Percentiles rank a stretch among this genome's conserved stretches.
These are phyloP conservation scores for Hypholoma sublateritium DNA, from an alignment of 768 basidiomycete genomes.

Conservation along the genomic window DNA sequence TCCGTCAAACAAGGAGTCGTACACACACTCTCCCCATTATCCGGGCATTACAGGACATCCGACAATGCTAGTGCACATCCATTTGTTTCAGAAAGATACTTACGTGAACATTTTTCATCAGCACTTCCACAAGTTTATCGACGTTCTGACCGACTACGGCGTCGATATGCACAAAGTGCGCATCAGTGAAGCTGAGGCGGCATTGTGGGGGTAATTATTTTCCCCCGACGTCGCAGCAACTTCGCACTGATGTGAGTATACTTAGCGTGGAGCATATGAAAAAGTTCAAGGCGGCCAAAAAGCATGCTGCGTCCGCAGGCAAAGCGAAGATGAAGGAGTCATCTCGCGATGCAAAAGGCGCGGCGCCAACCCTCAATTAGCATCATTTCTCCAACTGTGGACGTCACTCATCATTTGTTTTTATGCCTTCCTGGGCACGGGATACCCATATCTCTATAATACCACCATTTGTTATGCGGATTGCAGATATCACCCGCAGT, in stretches of 20 bases:
- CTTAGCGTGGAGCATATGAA: constrained; percentile 46
- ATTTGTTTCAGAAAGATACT: background rate
- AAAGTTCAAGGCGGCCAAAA: constrained; percentile 43
- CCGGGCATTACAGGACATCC: constrained; percentile 68
- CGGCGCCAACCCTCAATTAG: background rate
- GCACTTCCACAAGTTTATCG: constrained; percentile 62
- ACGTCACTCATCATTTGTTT: background rate
- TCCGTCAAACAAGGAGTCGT: constrained; percentile 62
- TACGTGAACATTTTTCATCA: constrained; percentile 19
- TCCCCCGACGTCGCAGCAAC: background rate
- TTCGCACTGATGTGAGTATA: background rate
- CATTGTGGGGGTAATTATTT: constrained; percentile 47
- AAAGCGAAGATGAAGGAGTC: constrained; percentile 32
- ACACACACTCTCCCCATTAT: constrained; percentile 60
- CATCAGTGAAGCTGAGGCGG: constrained; percentile 59
- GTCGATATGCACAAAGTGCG: constrained; percentile 61
- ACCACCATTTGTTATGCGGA: no score
- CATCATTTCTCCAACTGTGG: background rate
- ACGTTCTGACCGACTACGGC: constrained; percentile 48
- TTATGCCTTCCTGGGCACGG: no score
- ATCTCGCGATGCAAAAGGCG: constrained; percentile 22
- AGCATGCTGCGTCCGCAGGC: constrained; percentile 23
- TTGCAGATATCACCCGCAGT: no score
- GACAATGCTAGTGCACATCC: constrained; percentile 39
- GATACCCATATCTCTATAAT: no score